phyloP scores from a whole-genome alignment of 2,329 filamentous ascomycete genomes.

The Colletotrichum limetticola region DNA sequence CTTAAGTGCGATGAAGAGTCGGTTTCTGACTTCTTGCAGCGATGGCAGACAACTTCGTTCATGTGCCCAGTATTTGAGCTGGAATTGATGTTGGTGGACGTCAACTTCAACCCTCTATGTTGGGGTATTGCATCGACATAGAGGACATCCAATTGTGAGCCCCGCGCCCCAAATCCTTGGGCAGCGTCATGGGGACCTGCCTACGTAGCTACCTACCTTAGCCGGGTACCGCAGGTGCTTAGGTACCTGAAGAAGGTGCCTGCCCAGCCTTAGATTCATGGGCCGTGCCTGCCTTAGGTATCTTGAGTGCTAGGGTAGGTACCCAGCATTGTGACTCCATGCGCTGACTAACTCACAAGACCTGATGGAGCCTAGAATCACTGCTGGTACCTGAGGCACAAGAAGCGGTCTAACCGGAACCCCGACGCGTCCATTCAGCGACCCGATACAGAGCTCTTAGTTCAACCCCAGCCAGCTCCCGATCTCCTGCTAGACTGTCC shows the following conservation, averaged over 20 bases:
- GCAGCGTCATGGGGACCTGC: neutral
- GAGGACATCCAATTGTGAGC: neutral
- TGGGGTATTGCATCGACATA: neutral
- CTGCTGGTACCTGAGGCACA: conserved; percentile 6
- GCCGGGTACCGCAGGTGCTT: too few relatives aligned
- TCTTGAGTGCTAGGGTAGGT: too few relatives aligned
- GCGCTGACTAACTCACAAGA: neutral
- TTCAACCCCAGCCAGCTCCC: neutral
- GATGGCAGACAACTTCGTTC: neutral
- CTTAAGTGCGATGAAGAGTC: neutral
- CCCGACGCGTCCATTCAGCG: conserved; percentile 13
- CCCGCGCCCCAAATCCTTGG: neutral
- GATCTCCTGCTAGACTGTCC: neutral
- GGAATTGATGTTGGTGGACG: neutral
- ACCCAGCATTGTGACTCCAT: too few relatives aligned
- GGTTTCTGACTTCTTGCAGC: neutral
- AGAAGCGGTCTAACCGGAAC: neutral
- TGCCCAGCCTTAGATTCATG: too few relatives aligned
- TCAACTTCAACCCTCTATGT: neutral
- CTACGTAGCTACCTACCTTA: neutral
- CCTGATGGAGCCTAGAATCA: neutral
- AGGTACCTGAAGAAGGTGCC: too few relatives aligned
- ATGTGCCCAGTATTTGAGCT: neutral
- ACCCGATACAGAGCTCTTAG: neutral
- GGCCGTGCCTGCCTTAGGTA: too few relatives aligned